Evolutionary conservation across 805 yeast species (phyloP), one percentile per base, ranked within the genome.

Genomic region (Candida nanaspora): DNA sequence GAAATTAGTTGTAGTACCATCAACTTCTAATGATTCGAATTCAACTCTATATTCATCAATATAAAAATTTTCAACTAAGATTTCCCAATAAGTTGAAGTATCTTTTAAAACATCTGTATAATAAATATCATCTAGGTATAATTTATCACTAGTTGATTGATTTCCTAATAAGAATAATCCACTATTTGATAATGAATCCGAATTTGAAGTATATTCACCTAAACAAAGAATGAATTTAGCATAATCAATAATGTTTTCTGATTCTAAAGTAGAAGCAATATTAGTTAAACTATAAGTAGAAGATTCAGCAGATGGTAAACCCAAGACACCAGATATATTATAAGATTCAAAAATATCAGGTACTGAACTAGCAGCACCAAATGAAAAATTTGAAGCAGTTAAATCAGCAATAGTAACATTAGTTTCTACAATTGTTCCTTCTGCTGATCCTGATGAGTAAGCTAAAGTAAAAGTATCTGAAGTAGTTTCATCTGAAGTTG

Each of bases 321-420:
- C 86, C 40, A 80, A 51, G 16, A 80, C 70, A 15, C 86, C 86
- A 46, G 76, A 73, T 31, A 78, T 70, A 14, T 70, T 65, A 54
- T 74, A 79, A 15, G 63, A 61, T 3, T 61, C 62, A 46, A 80
- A 80, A 42, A 76, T 66, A 26, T 63, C 66, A 2, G 83, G 84
- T 3, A 74, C 82, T 4, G 57, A 33, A 14, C 57, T 50, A 1
- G 84, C 81, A 25, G 70, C 63, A 18, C 86, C 86, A 47, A 80
- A 68, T 19, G 66, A 55, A 48, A 74, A 69, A 46, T 70, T 57
- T 11, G 55, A 45, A 1, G 70, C 55, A 39, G 50, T 46, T 39
- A 63, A 57, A 7, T 68, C 66, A n/a, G 68, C 53, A 32, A 68
- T 48, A 4, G 53, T 45, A 25, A 65, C 51, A 39, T 64, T 59